Evolutionary conservation across 2,329 filamentous ascomycete genomes (phyloP).

Genomic region (Phoma sp.): DNA sequence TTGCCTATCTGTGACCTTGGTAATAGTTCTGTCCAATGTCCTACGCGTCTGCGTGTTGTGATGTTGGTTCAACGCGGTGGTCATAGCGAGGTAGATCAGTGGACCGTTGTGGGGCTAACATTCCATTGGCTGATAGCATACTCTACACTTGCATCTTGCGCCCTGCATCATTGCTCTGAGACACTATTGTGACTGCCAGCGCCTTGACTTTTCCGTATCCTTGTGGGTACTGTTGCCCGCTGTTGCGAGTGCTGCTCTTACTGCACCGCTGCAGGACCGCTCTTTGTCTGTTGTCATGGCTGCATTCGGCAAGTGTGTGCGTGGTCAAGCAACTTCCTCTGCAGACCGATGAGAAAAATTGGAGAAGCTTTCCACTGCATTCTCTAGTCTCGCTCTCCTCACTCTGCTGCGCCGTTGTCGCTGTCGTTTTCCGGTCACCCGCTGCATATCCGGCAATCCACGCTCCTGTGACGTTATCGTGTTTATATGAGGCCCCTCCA

Average conservation of each 20-base stretch:
- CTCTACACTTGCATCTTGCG: neutral
- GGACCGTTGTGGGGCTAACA: neutral
- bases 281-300: conserved; percentile 10
- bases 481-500: conserved; percentile 17
- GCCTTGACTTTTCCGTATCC: neutral
- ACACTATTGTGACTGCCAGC: neutral
- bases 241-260: neutral
- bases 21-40: neutral
- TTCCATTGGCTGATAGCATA: neutral
- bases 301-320: conserved; percentile 18
- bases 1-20: neutral
- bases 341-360: neutral
- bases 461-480: conserved; percentile 22
- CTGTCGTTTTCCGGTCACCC: conserved; percentile 16
- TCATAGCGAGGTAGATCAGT: conserved; percentile 2
- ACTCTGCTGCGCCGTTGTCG: neutral
- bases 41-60: conserved; percentile 14
- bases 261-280: neutral
- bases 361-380: neutral
- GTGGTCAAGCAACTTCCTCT: conserved; percentile 8
- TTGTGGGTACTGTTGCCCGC: neutral
- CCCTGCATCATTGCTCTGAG: neutral
- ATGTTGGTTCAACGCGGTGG: conserved; percentile 12
- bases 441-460: conserved; percentile 15
- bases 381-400: neutral